phyloP scores from a whole-genome alignment of 225 moss, liverwort and hornwort genomes.

The Straminergon stramineum region DNA sequence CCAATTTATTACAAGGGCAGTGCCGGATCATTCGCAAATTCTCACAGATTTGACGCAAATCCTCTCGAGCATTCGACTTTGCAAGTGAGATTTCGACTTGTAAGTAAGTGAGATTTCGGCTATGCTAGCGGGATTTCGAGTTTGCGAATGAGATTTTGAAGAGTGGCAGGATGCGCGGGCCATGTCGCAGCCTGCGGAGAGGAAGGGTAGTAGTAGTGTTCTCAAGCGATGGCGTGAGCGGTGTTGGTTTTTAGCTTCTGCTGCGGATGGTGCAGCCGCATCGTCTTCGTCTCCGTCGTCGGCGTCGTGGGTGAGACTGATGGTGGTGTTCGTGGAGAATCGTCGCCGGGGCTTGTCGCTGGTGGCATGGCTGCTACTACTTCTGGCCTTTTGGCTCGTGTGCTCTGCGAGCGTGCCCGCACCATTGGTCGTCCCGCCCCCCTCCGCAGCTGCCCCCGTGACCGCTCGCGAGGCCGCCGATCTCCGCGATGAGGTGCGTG shows the following conservation, averaged over 20 bases:
- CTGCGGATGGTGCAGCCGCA: slow-evolving; percentile 12
- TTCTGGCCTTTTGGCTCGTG: slow-evolving; percentile 7
- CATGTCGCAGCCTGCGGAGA: background rate
- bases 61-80: background rate
- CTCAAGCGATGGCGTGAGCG: background rate
- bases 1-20: background rate
- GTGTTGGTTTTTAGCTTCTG: background rate
- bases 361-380: slow-evolving; percentile 17
- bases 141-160: background rate
- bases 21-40: background rate
- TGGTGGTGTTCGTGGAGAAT: slow-evolving; percentile 12
- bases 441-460: slow-evolving; percentile 33
- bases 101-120: background rate
- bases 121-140: background rate
- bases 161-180: slow-evolving; percentile 10
- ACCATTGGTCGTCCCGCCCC: slow-evolving; percentile 1
- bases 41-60: background rate
- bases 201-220: background rate
- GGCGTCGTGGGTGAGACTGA: background rate
- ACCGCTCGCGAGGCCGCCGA: slow-evolving; percentile 54
- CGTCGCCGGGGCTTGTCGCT: slow-evolving; percentile 21
- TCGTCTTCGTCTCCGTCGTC: background rate
- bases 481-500: slow-evolving; percentile 82
- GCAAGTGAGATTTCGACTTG: background rate
- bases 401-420: slow-evolving; percentile 13